phyloP scores from a whole-genome alignment of 345 rosid species.

The Pistacia integerrima region DNA sequence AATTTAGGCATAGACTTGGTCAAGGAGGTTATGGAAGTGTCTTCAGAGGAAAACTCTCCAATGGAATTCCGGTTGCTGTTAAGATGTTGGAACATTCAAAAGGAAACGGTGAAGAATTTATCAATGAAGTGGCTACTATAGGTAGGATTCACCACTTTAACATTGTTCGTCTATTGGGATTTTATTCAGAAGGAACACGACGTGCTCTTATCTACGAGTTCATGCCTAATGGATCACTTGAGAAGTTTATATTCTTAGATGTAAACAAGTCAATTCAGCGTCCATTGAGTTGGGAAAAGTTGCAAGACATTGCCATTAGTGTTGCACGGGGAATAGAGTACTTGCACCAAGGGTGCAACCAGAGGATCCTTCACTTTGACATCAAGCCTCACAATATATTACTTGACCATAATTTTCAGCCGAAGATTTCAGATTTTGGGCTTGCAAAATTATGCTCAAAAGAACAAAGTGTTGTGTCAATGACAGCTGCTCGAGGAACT shows the following conservation, averaged over 20 bases:
- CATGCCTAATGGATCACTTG: slow-evolving; percentile 21
- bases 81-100: slow-evolving; percentile 14
- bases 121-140: slow-evolving; percentile 21
- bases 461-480: too few relatives aligned
- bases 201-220: slow-evolving; percentile 13
- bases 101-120: slow-evolving; percentile 24
- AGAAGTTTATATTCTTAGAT: slow-evolving; percentile 9
- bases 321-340: slow-evolving; percentile 23
- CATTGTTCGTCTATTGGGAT: slow-evolving; percentile 11
- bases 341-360: slow-evolving; percentile 25
- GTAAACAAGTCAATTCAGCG: neutral
- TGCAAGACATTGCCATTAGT: slow-evolving; percentile 16
- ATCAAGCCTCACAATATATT: slow-evolving; percentile 27
- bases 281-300: slow-evolving; percentile 16
- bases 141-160: slow-evolving; percentile 15
- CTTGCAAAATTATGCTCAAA: too few relatives aligned
- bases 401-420: slow-evolving; percentile 3
- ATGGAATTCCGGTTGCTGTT: slow-evolving; percentile 10
- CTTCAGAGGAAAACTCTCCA: neutral
- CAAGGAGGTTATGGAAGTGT: slow-evolving; percentile 3
- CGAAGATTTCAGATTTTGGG: too few relatives aligned
- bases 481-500: too few relatives aligned
- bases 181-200: slow-evolving; percentile 2
- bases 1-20: neutral
- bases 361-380: slow-evolving; percentile 23